phyloP scores from a whole-genome alignment of 2,329 filamentous ascomycete genomes.

The Diatrype stigma region DNA sequence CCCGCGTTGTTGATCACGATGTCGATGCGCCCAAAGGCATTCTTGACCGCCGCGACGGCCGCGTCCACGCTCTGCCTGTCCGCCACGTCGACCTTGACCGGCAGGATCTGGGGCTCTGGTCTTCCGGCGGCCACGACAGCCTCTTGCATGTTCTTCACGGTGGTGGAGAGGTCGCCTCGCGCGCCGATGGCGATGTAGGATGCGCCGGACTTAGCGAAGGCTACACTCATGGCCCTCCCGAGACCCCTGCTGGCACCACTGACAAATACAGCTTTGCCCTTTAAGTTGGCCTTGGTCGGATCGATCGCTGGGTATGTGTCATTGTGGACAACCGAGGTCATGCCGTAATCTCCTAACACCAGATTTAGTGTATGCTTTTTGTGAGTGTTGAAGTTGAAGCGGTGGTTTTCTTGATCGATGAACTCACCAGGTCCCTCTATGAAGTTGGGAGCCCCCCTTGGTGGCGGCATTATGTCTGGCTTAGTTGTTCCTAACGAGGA shows the following conservation, averaged over 20 bases:
- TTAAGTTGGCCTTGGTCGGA: constrained; percentile 22
- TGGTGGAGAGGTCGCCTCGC: constrained; percentile 20
- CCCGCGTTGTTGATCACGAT: constrained; percentile 33
- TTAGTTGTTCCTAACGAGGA: background rate
- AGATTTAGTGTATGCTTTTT: constrained; percentile 1
- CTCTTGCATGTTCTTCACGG: constrained; percentile 17
- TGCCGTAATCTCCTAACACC: constrained; percentile 22
- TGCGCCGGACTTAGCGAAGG: constrained; percentile 32
- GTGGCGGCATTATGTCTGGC: constrained; percentile 17
- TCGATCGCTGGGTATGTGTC: constrained; percentile 31
- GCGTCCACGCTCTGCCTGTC: constrained; percentile 27
- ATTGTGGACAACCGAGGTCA: constrained; percentile 25
- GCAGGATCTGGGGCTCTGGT: constrained; percentile 25
- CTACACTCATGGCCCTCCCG: constrained; percentile 27
- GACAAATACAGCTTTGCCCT: constrained; percentile 30
- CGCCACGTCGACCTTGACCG: constrained; percentile 30
- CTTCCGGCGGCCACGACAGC: constrained; percentile 21
- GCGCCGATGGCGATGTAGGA: constrained; percentile 32
- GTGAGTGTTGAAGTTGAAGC: background rate
- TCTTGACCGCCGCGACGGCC: constrained; percentile 24
- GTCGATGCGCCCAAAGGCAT: constrained; percentile 28
- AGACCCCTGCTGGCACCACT: constrained; percentile 32
- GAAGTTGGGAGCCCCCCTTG: constrained; percentile 16
- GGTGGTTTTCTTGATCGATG: background rate
- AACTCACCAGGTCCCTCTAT: constrained; percentile 20